These are phyloP conservation scores for Monosporascus sp. DNA, from an alignment of 2,329 filamentous ascomycete genomes.

Conservation along the genomic window DNA sequence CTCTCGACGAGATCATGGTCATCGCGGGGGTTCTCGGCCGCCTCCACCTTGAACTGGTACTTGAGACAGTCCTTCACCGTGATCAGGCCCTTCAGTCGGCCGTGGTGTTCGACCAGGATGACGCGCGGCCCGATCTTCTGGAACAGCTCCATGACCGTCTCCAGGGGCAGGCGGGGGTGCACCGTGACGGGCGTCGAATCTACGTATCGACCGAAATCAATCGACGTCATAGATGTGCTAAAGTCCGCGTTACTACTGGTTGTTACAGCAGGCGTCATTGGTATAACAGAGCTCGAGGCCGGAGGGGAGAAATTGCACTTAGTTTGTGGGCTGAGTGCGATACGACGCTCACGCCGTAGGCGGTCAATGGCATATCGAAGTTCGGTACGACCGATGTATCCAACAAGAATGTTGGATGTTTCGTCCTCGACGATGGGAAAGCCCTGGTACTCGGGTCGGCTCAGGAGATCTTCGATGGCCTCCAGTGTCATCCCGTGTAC, in stretches of 20 bases:
- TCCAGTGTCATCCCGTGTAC: constrained; percentile 67
- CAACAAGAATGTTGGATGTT: constrained; percentile 66
- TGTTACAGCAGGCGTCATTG: constrained; percentile 41
- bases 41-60: constrained; percentile 95
- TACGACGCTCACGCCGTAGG: constrained; percentile 59
- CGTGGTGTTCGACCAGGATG: constrained; percentile 86
- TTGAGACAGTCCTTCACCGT: constrained; percentile 97
- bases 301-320: constrained; percentile 67
- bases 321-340: constrained; percentile 56
- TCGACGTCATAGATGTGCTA: constrained; percentile 47
- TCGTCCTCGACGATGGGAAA: constrained; percentile 84
- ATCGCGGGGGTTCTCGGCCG: constrained; percentile 66
- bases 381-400: constrained; percentile 91
- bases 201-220: constrained; percentile 84
- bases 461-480: constrained; percentile 71
- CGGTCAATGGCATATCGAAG: constrained; percentile 85
- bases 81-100: constrained; percentile 75
- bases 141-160: constrained; percentile 98
- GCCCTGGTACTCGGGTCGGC: constrained; percentile 79
- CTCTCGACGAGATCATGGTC: constrained; percentile 49
- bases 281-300: constrained; percentile 24
- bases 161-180: constrained; percentile 83
- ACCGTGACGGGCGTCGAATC: constrained; percentile 86
- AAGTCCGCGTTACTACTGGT: constrained; percentile 57
- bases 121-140: constrained; percentile 95